A percentile compares a stretch with the other conserved stretches of the same genome.
Evolutionary conservation across 495 filamentous ascomycete species (phyloP).

Genomic region (Penicillium riverlandense): DNA sequence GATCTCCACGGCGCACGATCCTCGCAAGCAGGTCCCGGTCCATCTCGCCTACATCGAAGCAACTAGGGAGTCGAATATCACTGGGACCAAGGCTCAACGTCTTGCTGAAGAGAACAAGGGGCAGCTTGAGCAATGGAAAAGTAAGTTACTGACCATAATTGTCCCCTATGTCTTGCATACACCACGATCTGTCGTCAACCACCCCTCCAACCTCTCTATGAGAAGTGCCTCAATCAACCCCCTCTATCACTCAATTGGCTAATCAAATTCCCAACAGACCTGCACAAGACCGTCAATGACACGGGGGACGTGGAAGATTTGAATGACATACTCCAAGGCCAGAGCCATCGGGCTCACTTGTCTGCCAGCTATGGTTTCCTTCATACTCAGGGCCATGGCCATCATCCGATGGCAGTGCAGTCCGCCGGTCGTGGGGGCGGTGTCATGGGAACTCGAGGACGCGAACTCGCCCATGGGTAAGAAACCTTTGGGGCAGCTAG

Average conservation of each 20-base stretch:
- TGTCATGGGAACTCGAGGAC: slow-evolving; percentile 10
- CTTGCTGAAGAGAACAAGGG: slow-evolving; percentile 10
- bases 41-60: slow-evolving; percentile 16
- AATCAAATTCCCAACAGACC: slow-evolving; percentile 12
- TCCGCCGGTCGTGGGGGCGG: slow-evolving; percentile 15
- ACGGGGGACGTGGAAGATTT: slow-evolving; percentile 20
- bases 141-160: slow-evolving; percentile 10
- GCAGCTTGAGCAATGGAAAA: slow-evolving; percentile 20
- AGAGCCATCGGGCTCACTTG: slow-evolving; percentile 27
- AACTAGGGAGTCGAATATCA: slow-evolving; percentile 11
- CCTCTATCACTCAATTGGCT: background rate
- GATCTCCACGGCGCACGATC: slow-evolving; percentile 21
- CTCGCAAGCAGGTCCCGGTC: background rate
- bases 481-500: background rate
- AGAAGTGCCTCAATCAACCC: background rate
- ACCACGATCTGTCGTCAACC: background rate
- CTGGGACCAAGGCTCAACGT: slow-evolving; percentile 14
- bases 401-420: background rate
- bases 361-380: slow-evolving; percentile 3
- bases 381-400: background rate
- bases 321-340: slow-evolving; percentile 24
- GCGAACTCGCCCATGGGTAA: background rate
- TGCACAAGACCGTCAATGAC: slow-evolving; percentile 19
- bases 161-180: no score
- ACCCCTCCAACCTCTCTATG: background rate